phyloP scores from a whole-genome alignment of 2,329 filamentous ascomycete genomes.

The Acarospora socialis region DNA sequence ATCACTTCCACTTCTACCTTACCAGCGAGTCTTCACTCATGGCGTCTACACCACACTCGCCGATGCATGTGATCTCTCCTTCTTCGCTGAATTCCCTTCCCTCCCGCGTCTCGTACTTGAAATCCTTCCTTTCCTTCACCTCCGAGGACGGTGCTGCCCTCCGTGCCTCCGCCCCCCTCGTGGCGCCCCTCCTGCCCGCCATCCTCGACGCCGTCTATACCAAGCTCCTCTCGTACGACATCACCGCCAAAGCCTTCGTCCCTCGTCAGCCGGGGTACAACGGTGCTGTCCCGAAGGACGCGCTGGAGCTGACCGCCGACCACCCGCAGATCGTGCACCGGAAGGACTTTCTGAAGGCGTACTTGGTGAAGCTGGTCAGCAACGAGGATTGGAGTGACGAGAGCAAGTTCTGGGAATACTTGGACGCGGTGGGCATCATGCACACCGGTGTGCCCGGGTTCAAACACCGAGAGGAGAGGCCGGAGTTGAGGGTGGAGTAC shows the following conservation, averaged over 20 bases:
- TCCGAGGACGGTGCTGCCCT: conserved; percentile 16
- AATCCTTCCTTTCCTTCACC: conserved; percentile 19
- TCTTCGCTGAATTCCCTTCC: conserved; percentile 9
- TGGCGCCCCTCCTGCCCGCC: conserved; percentile 16
- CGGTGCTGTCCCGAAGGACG: conserved; percentile 1
- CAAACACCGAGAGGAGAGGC: conserved; percentile 16
- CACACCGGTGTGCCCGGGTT: conserved; percentile 19
- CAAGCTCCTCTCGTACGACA: conserved; percentile 19
- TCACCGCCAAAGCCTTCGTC: conserved; percentile 20
- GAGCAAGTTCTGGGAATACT: conserved; percentile 19
- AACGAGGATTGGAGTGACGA: conserved; percentile 19
- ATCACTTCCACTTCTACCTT: too few relatives aligned
- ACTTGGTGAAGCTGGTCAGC: conserved; percentile 18
- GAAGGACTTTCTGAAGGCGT: conserved; percentile 19
- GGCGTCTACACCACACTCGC: background rate
- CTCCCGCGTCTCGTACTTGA: conserved; percentile 16
- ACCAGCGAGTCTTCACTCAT: too few relatives aligned
- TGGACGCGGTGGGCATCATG: conserved; percentile 20
- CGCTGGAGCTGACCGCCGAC: conserved; percentile 14
- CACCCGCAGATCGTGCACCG: conserved; percentile 20
- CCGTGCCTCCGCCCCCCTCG: conserved; percentile 14
- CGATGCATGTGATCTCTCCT: conserved; percentile 14
- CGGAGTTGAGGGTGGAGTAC: conserved; percentile 18
- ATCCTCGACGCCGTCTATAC: conserved; percentile 20
- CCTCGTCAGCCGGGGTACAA: conserved; percentile 14